These are phyloP conservation scores for Fusarium kyushuense DNA, from an alignment of 2,329 filamentous ascomycete genomes.

Conservation along the genomic window DNA sequence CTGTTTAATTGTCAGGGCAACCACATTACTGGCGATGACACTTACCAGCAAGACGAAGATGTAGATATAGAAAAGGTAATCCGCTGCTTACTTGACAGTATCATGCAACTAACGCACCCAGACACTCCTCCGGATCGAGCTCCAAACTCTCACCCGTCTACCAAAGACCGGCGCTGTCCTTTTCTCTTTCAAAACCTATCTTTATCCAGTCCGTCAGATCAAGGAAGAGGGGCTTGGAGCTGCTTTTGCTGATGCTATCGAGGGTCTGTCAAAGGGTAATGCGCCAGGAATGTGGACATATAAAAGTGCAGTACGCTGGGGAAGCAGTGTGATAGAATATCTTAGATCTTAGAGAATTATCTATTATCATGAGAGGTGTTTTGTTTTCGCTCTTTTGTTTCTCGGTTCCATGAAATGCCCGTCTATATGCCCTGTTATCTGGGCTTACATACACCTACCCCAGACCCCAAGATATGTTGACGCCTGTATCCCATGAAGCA, in stretches of 20 bases:
- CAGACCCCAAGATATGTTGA: background rate
- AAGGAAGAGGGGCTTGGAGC: conserved; percentile 29
- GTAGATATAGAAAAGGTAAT: conserved; percentile 24
- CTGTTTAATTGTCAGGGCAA: conserved; percentile 34
- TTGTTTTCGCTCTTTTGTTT: background rate
- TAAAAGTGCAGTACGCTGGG: conserved; percentile 37
- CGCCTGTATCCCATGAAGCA: background rate
- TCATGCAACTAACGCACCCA: background rate
- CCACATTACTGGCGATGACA: conserved; percentile 34
- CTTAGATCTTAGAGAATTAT: conserved; percentile 20
- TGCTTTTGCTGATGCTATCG: conserved; percentile 37
- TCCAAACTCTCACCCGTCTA: conserved; percentile 33
- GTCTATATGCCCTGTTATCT: background rate
- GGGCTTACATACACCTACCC: background rate
- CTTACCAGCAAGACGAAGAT: conserved; percentile 12
- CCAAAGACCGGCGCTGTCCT: conserved; percentile 33
- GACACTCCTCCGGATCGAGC: conserved; percentile 38
- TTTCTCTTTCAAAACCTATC: conserved; percentile 39
- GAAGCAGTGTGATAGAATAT: conserved; percentile 27
- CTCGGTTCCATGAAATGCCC: background rate
- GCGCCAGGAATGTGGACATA: conserved; percentile 41
- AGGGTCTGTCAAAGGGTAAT: conserved; percentile 34
- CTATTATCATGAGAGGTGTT: background rate
- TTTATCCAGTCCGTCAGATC: conserved; percentile 34
- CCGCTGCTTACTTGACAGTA: fast-evolving